Base-by-base conservation (phyloP, 2,329 filamentous ascomycete species). In the Alternaria viburni region DNA sequence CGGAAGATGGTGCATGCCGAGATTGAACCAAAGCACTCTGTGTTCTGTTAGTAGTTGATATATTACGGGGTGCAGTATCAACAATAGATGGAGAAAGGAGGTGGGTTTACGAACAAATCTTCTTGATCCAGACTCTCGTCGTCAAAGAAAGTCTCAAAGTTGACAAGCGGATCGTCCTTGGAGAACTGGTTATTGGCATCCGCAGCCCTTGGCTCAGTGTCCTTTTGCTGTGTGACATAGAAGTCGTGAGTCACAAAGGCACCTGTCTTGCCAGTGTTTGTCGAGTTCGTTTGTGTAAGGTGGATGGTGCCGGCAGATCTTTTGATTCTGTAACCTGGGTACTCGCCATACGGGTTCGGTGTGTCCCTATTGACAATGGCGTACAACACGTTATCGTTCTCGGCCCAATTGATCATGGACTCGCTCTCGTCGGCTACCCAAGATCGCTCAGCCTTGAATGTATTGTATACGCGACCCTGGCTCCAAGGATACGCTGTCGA, bases 241-340 rank as follows among this genome's bases (percentile, higher is more conserved):
- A 89, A 67, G 69, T 88, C 83, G 64, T 86, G 79, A 17, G 81
- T 81, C 4, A 85, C 83, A 80, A 83, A 88, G 23, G 79, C 75
- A 0, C 81, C 84, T 0, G 84, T 79, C 36, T 84, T 82, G 11
- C 74, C 78, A 1, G 85, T 72, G 13, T 81, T 83, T 11, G 79
- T 82, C 5, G 84, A 86, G 68, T 87, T 81, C 28, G 81, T 57
- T 13, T 86, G 81, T 0, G 85, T 86, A 41, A 88, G 70, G 30
- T 71, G 68, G 3, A 69, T 60, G 15, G 64, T 59, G 7, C 65
- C 64, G 1, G 67, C 62, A 44, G 79, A 73, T 85, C 83, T 65
- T 85, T 69, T 71, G 50, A 87, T 78, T 30, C 83, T 80, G 71
- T 86, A 89, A 3, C 86, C 87, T 3, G 83, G 82, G 41, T 79